Conservation (phyloP, 768 basidiomycete genomes). For the Galerina sulciceps region DNA sequence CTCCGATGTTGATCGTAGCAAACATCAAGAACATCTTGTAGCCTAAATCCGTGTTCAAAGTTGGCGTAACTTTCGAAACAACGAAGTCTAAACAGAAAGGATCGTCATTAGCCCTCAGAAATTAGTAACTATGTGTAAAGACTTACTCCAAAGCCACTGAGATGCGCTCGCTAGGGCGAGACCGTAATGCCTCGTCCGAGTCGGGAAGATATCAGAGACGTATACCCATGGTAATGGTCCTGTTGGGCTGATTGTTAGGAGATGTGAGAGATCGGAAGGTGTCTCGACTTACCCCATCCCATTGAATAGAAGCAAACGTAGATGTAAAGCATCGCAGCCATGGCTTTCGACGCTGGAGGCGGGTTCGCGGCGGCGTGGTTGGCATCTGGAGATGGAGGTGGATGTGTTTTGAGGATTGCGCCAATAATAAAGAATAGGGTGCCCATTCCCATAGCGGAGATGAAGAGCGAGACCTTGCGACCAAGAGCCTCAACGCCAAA, state of each 20-base stretch:
- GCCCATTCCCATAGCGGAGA: conserved; percentile 82
- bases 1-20: conserved; percentile 72
- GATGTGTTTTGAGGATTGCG: conserved; percentile 80
- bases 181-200: conserved; percentile 81
- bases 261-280: background rate
- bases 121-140: background rate
- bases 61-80: conserved; percentile 72
- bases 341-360: conserved; percentile 68
- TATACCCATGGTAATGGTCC: conserved; percentile 60
- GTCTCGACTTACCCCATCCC: conserved; percentile 65
- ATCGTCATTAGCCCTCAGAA: background rate
- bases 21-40: conserved; percentile 84
- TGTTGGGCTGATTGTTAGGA: conserved; percentile 31
- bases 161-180: conserved; percentile 74
- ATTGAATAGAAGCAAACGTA: conserved; percentile 89
- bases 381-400: conserved; percentile 43
- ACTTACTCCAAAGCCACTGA: conserved; percentile 84
- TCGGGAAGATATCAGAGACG: conserved; percentile 87
- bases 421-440: conserved; percentile 82
- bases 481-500: conserved; percentile 71
- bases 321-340: conserved; percentile 87
- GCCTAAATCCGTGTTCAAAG: conserved; percentile 60
- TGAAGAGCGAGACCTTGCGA: conserved; percentile 70
- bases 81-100: conserved; percentile 27
- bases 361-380: conserved; percentile 36